Percentiles rank a stretch among this genome's conserved stretches.
Conservation (phyloP, 1,284 basidiomycete species). For the Marasmius fiardii region DNA sequence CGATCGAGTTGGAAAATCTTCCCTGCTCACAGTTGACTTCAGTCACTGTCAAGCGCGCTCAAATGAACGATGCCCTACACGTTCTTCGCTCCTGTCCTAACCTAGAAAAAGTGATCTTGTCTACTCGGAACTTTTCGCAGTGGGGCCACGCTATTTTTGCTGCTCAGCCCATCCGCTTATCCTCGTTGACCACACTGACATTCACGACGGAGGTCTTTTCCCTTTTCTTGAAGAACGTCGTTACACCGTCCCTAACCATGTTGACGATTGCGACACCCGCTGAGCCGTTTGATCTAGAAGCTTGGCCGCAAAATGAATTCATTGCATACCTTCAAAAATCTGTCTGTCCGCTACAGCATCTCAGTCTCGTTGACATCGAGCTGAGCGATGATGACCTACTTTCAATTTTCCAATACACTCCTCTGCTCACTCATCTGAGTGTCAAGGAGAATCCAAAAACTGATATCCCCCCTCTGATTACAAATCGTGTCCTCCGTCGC, state of each 20-base stretch:
- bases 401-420: not conserved
- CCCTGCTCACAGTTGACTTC: slow-evolving; percentile 1
- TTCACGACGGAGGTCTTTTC: not conserved
- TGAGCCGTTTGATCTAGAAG: not conserved
- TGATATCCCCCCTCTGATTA: not conserved
- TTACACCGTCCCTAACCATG: not conserved
- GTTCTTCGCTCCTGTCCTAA: not conserved
- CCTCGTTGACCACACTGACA: not conserved
- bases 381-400: not conserved
- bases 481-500: not conserved
- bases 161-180: not conserved
- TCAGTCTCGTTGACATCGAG: not conserved
- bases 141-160: not conserved
- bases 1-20: not conserved
- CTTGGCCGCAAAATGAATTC: not conserved
- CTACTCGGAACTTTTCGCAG: not conserved
- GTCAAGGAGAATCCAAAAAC: not conserved
- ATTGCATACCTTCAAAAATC: not conserved
- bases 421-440: not conserved
- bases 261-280: not conserved
- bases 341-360: not conserved
- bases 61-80: not conserved
- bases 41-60: not conserved
- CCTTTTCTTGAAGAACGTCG: not conserved
- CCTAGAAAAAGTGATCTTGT: not conserved